Evolutionary conservation across 225 moss, liverwort and hornwort species (phyloP).

Genomic region (Polytrichum formosum): DNA sequence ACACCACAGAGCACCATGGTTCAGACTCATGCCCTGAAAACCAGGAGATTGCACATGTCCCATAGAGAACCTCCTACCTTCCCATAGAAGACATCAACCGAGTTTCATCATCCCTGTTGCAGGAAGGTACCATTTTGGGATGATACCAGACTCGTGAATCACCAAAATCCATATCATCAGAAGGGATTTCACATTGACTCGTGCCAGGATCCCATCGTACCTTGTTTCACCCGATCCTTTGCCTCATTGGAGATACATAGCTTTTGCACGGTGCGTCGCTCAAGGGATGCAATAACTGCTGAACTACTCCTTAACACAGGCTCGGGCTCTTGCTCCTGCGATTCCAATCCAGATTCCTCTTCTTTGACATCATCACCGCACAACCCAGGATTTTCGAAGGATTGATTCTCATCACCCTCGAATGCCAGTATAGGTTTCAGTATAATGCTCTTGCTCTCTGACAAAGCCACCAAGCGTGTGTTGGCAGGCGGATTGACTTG

Average conservation of each 20-base stretch:
- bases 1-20: background rate
- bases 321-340: conserved; percentile 10
- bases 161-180: too few species aligned
- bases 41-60: conserved; percentile 11
- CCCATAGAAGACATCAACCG: background rate
- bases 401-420: conserved; percentile 40
- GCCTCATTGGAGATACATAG: conserved; percentile 84
- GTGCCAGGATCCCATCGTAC: conserved; percentile 11
- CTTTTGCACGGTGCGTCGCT: conserved; percentile 81
- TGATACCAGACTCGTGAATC: too few species aligned
- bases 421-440: conserved; percentile 16
- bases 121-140: too few species aligned
- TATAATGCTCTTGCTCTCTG: conserved; percentile 14
- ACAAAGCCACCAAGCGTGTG: conserved; percentile 11
- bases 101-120: too few species aligned
- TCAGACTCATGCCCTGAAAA: background rate
- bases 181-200: too few species aligned
- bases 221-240: conserved; percentile 67
- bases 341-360: conserved; percentile 16
- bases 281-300: conserved; percentile 81
- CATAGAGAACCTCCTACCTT: background rate
- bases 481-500: conserved; percentile 30
- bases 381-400: conserved; percentile 15
- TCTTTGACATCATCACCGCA: conserved; percentile 12
- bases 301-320: conserved; percentile 44